phyloP scores from a whole-genome alignment of 2,329 filamentous ascomycete genomes.

The Curvularia sp. region DNA sequence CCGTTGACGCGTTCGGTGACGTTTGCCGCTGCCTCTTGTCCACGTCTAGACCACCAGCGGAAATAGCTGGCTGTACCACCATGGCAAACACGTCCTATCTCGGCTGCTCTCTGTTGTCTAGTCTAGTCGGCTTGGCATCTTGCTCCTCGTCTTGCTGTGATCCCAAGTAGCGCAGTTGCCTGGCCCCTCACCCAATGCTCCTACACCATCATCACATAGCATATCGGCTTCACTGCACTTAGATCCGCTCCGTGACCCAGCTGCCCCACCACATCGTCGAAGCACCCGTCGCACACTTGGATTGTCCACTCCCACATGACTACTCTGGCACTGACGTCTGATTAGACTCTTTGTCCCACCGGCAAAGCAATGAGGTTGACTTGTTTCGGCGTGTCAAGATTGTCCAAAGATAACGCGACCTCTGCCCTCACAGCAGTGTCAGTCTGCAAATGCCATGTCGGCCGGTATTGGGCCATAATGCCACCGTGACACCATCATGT shows the following conservation, averaged over 20 bases:
- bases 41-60: not conserved
- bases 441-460: conserved; percentile 25
- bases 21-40: not conserved
- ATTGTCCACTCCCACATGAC: conserved; percentile 1
- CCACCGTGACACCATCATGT: conserved; percentile 10
- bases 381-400: not conserved
- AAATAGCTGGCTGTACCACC: not conserved
- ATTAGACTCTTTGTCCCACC: conserved; percentile 18
- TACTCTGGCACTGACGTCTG: conserved; percentile 14
- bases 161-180: conserved; percentile 17
- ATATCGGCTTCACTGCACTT: too few relatives aligned
- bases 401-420: conserved; percentile 13
- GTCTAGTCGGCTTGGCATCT: not conserved
- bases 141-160: conserved; percentile 4
- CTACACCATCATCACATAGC: conserved; percentile 20
- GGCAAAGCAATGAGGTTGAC: conserved; percentile 5
- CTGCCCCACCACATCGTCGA: not conserved
- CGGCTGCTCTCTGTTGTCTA: not conserved
- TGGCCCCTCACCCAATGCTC: conserved; percentile 24
- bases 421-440: conserved; percentile 12
- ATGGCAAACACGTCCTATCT: not conserved
- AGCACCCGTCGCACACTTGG: too few relatives aligned
- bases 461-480: conserved; percentile 9
- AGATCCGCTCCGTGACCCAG: conserved; percentile 6
- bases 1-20: not conserved